Conservation (phyloP, 108 stramenopile genomes). For the Pseudonitzschia pungens region DNA sequence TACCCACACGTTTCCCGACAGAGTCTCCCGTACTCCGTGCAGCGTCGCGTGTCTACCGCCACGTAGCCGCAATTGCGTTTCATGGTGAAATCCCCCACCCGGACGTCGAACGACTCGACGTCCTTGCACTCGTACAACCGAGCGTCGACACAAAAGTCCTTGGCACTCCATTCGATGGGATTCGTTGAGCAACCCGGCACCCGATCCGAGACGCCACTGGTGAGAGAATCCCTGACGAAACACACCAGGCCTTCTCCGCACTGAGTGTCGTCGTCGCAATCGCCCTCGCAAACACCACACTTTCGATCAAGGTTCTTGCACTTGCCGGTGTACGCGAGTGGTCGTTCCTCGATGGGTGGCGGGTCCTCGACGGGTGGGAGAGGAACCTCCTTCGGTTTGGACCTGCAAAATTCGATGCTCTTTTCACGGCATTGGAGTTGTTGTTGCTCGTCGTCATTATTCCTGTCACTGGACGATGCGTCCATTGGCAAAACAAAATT, state of each 20-base stretch:
- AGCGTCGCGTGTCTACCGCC: not conserved
- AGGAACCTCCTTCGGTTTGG: not conserved
- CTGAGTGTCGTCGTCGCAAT: conserved; percentile 13
- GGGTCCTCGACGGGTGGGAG: not conserved
- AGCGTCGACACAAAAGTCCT: conserved; percentile 13
- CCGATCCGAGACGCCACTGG: not conserved
- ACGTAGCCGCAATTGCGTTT: not conserved
- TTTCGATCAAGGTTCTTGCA: not conserved
- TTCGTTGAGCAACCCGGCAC: not conserved
- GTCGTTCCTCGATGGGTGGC: not conserved
- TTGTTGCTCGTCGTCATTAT: not conserved
- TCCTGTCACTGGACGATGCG: not conserved
- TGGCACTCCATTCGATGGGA: not conserved
- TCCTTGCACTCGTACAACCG: conserved; percentile 1
- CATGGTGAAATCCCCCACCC: conserved; percentile 4
- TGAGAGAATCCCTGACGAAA: conserved; percentile 5
- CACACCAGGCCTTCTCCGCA: conserved; percentile 12
- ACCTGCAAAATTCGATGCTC: not conserved
- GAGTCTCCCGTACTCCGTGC: conserved; percentile 8
- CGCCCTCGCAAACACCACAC: conserved; percentile 2
- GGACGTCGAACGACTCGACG: not conserved
- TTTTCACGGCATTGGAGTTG: conserved; percentile 1
- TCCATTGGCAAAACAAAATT: not conserved
- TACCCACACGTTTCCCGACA: conserved; percentile 8
- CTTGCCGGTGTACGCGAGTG: not conserved